Evolutionary conservation across 2,329 filamentous ascomycete species (phyloP), one percentile per base, ranked within the genome.

Genomic region (Cladosporium velox): DNA sequence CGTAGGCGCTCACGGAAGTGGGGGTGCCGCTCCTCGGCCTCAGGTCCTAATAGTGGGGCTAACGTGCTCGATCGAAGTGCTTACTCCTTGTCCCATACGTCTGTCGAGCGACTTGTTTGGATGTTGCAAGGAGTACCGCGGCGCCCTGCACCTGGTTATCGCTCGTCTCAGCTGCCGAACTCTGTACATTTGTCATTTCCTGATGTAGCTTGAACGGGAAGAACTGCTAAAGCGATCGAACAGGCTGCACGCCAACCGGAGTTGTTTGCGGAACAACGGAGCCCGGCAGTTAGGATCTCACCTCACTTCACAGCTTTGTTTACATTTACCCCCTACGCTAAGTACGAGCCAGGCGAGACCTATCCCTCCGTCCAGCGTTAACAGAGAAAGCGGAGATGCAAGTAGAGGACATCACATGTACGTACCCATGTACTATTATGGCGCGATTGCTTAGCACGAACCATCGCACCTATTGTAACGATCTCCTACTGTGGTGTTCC

Each of bases 371-470:
- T 54, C 51, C 61, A 49, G 59, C 18, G 57, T 26, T 18, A 38
- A 47, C 12, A 15, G 35, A 63, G 35, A 41, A 8, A 28, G 21
- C 61, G 61, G 61, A 57, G 35, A 64, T 57, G 61, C 61, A 57
- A 24, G 35, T 34, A 24, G n/a, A 1, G 24, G 52, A 18, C 26
- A 64, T 64, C 61, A 57, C 61, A 64, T 64, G 61, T 64, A 44
- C 61, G 61, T 64, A 64, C 49, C 60, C 49, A 52, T 34, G 61
- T 64, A 55, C 49, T 38, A n/a, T 12, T 35, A 62, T 64, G 61
- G 61, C 61, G 61, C 61, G 49, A 64, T 64, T 64, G 61, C 61
- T 64, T 64, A 64, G 51, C 49, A 32, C 24, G 61, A 64, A 64
- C 61, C 61, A 64, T 64, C 34, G 61, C 51, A 64, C 61, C 61